A percentile compares a stretch with the other conserved stretches of the same genome.
Evolutionary conservation across 768 basidiomycete genomes (phyloP).

Genomic region (Naganishia randhawae): DNA sequence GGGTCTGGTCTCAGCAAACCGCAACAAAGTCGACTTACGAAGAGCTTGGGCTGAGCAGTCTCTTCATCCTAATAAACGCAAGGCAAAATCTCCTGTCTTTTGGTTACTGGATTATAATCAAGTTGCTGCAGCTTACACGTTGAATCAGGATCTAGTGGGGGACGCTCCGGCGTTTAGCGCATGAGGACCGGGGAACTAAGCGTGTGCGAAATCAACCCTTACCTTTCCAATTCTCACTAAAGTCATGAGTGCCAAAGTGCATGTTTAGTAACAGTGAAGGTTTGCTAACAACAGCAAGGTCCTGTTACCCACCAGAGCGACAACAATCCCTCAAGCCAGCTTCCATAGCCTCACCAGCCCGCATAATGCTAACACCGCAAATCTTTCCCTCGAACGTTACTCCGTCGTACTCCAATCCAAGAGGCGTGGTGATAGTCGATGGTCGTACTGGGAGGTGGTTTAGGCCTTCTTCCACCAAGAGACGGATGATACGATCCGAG

Average conservation of each 20-base stretch:
- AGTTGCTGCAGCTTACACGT: constrained; percentile 57
- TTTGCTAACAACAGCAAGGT: background rate
- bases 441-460: constrained; percentile 79
- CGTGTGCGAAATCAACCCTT: constrained; percentile 1
- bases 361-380: constrained; percentile 89
- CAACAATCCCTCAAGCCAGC: constrained; percentile 93
- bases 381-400: constrained; percentile 95
- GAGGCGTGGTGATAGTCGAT: constrained; percentile 53
- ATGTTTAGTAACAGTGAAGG: constrained; percentile 50
- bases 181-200: background rate
- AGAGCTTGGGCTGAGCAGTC: constrained; percentile 85
- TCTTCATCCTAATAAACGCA: constrained; percentile 76
- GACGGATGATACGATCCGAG: constrained; percentile 66
- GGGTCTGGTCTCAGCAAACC: too few species aligned
- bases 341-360: constrained; percentile 99
- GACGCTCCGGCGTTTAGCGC: constrained; percentile 21
- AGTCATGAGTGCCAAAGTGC: constrained; percentile 5
- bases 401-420: constrained; percentile 78
- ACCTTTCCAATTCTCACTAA: constrained; percentile 76
- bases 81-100: background rate
- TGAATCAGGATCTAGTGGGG: constrained; percentile 74
- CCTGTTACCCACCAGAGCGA: constrained; percentile 60
- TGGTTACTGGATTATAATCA: background rate
- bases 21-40: constrained; percentile 65
- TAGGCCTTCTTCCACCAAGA: constrained; percentile 59